These are phyloP conservation scores for Scutellaria baicalensis DNA, from an alignment of 257 asterid species.

Conservation along the genomic window DNA sequence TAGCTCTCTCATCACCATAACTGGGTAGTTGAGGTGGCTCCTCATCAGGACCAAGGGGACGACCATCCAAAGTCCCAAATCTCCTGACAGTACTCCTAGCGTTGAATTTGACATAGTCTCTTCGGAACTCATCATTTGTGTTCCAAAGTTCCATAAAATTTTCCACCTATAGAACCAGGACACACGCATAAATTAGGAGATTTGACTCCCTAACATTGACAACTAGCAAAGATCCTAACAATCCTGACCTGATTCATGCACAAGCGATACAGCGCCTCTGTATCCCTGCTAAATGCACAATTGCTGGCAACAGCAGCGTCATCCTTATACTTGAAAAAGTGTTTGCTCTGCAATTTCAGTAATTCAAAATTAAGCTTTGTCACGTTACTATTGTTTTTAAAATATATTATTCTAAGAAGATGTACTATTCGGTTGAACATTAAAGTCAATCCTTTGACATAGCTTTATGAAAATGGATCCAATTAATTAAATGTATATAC, in stretches of 20 bases:
- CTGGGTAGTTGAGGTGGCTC: constrained; percentile 49
- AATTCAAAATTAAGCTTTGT: constrained; percentile 2
- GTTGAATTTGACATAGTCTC: constrained; percentile 57
- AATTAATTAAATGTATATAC: background rate
- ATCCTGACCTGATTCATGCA: constrained; percentile 57
- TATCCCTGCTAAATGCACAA: constrained; percentile 46
- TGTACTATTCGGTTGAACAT: background rate
- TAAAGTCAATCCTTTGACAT: background rate
- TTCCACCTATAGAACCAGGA: constrained; percentile 46
- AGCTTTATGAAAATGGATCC: background rate
- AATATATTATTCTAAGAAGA: background rate
- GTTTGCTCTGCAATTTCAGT: constrained; percentile 54
- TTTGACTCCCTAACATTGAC: background rate
- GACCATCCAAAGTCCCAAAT: constrained; percentile 89
- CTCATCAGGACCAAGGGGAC: constrained; percentile 84
- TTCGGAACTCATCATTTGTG: constrained; percentile 51
- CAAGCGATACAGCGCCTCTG: constrained; percentile 43
- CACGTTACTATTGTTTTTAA: background rate
- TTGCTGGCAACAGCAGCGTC: constrained; percentile 46
- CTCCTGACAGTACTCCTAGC: constrained; percentile 62
- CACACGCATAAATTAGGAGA: background rate
- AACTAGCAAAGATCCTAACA: background rate
- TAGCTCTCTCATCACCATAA: constrained; percentile 34
- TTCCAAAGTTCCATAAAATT: constrained; percentile 73
- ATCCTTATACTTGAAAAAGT: constrained; percentile 60